Conservation (phyloP, 2,329 filamentous ascomycete genomes). For the Nothopassalora personata region DNA sequence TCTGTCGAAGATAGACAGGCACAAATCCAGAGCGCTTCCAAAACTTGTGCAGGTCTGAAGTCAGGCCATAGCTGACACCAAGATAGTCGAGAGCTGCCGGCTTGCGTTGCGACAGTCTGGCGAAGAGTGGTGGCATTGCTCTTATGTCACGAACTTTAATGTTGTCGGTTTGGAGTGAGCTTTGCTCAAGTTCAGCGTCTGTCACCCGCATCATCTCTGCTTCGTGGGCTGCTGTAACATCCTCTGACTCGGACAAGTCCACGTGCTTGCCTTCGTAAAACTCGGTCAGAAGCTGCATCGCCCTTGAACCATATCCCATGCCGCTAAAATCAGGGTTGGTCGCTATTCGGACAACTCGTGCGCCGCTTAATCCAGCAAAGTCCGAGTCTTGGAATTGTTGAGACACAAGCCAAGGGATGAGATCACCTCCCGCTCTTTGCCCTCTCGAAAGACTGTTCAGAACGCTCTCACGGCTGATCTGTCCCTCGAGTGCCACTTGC, state of each 20-base stretch:
- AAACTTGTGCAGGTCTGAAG: conserved; percentile 82
- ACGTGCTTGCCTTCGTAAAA: conserved; percentile 95
- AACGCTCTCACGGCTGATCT: conserved; percentile 89
- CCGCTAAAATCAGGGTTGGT: conserved; percentile 88
- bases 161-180: conserved; percentile 75
- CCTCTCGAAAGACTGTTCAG: conserved; percentile 84
- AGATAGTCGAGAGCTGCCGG: conserved; percentile 82
- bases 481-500: conserved; percentile 88
- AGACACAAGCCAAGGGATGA: conserved; percentile 96
- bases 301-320: conserved; percentile 91
- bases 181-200: conserved; percentile 71
- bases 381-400: conserved; percentile 98
- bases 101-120: conserved; percentile 76
- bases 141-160: conserved; percentile 85
- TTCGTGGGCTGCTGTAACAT: conserved; percentile 38
- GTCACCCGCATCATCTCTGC: conserved; percentile 67
- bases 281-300: conserved; percentile 77
- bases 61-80: conserved; percentile 92
- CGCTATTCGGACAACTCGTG: conserved; percentile 86
- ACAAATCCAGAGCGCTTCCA: conserved; percentile 86
- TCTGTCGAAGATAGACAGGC: conserved; percentile 91
- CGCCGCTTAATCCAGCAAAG: conserved; percentile 88
- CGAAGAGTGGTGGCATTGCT: conserved; percentile 88
- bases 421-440: conserved; percentile 79
- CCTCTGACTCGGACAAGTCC: conserved; percentile 68